Evolutionary conservation across 139 green algal genomes (phyloP).

Genomic region (Tetratostichococcus sp.): DNA sequence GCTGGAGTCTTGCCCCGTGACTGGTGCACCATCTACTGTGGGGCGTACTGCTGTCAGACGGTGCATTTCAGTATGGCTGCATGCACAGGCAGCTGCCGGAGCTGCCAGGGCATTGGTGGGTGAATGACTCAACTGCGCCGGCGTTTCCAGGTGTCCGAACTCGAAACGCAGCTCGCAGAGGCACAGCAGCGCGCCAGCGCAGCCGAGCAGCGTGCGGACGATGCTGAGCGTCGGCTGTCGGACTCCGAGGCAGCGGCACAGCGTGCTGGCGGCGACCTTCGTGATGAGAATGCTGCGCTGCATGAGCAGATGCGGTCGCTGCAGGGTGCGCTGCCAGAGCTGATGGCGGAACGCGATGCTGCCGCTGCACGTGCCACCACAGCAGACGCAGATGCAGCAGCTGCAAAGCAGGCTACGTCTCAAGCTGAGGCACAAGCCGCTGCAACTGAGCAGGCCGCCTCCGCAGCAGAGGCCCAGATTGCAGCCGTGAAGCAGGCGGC

Average conservation of each 20-base stretch:
- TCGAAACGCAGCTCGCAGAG: not conserved
- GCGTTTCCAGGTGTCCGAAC: not conserved
- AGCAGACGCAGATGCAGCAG: not conserved
- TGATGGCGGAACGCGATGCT: not conserved
- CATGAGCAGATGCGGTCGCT: constrained; percentile 1
- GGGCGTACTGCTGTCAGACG: too few relatives aligned
- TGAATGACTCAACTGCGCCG: too few relatives aligned
- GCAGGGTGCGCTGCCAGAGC: constrained; percentile 1
- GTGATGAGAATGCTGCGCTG: constrained; percentile 4
- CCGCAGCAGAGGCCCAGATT: too few relatives aligned
- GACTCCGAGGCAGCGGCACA: not conserved
- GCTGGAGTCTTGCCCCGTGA: too few relatives aligned
- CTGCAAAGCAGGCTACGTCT: not conserved
- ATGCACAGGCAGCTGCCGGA: too few relatives aligned
- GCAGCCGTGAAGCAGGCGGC: not conserved
- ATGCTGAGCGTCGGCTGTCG: not conserved
- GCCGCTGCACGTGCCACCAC: not conserved
- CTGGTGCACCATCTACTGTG: too few relatives aligned
- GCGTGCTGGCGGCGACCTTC: not conserved
- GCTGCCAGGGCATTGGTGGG: too few relatives aligned
- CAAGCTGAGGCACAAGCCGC: not conserved
- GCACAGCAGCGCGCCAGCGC: not conserved
- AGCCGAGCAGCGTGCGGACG: not conserved
- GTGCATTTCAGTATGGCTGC: not conserved
- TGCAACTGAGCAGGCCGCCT: too few relatives aligned